phyloP scores from a whole-genome alignment of 768 basidiomycete genomes.

The Lactarius pseudohatsudake region DNA sequence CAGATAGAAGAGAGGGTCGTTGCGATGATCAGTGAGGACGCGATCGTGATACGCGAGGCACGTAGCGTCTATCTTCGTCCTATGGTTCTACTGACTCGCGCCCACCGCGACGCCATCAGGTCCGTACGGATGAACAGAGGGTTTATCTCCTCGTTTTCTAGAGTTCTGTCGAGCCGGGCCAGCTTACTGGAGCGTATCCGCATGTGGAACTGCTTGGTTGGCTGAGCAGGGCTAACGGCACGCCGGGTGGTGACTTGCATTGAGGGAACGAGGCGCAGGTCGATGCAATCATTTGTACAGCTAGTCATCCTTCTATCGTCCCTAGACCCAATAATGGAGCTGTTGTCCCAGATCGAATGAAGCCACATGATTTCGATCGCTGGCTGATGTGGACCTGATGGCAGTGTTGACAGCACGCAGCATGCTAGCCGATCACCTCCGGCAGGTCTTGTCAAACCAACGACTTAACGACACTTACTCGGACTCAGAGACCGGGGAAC shows the following conservation, averaged over 20 bases:
- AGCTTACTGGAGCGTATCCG: background rate
- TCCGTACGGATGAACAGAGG: background rate
- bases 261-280: background rate
- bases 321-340: background rate
- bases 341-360: too few relatives aligned
- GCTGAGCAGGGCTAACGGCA: background rate
- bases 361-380: background rate
- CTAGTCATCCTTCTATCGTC: background rate
- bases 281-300: background rate
- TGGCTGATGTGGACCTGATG: background rate
- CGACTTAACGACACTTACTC: background rate
- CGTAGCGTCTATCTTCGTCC: background rate
- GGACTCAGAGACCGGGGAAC: background rate
- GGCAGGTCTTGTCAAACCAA: background rate
- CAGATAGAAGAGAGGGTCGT: background rate
- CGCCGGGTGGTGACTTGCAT: background rate
- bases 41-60: constrained; percentile 18
- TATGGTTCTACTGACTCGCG: background rate
- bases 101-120: background rate
- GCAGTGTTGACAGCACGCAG: too few relatives aligned
- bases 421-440: background rate
- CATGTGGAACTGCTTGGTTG: background rate
- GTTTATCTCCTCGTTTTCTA: constrained; percentile 17
- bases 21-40: constrained; percentile 18
- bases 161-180: background rate